Evolutionary conservation across 768 basidiomycete genomes (phyloP).

Genomic region (Mycena vulgaris): DNA sequence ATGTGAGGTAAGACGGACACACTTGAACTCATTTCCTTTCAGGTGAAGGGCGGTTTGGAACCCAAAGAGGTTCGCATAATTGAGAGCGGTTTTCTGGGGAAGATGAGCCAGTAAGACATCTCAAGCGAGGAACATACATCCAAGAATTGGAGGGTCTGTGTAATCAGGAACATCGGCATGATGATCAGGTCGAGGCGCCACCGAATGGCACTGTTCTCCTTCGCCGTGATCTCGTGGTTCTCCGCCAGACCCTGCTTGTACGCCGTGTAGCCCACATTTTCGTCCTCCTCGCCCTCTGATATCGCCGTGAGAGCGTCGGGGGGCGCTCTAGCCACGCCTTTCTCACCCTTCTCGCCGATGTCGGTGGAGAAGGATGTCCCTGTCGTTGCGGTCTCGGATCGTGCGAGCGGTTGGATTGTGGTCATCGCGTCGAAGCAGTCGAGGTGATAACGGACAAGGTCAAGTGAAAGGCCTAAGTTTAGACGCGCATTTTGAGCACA

Average conservation of each 20-base stretch:
- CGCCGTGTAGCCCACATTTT: slow-evolving; percentile 33
- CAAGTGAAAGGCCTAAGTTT: not conserved
- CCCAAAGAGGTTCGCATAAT: slow-evolving; percentile 40
- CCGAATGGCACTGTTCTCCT: slow-evolving; percentile 34
- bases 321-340: slow-evolving; percentile 4
- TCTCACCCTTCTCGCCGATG: slow-evolving; percentile 30
- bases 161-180: slow-evolving; percentile 33
- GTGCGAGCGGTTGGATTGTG: slow-evolving; percentile 4
- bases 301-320: slow-evolving; percentile 20
- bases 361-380: slow-evolving; percentile 34
- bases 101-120: not conserved
- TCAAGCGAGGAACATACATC: slow-evolving; percentile 17
- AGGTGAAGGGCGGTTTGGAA: slow-evolving; percentile 36
- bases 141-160: slow-evolving; percentile 38
- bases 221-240: slow-evolving; percentile 18
- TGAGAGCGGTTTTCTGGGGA: slow-evolving; percentile 34
- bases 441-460: not conserved
- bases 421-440: slow-evolving; percentile 19
- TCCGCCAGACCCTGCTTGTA: slow-evolving; percentile 38
- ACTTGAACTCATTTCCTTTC: slow-evolving; percentile 38
- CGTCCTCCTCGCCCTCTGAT: slow-evolving; percentile 35
- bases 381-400: slow-evolving; percentile 31
- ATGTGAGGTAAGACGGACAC: not conserved
- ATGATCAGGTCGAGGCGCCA: slow-evolving; percentile 38
- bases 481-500: not conserved